Percentiles rank a stretch among this genome's conserved stretches.
phyloP scores from a whole-genome alignment of 1,284 basidiomycete genomes.

The Pseudomicrostroma phylloplanum region DNA sequence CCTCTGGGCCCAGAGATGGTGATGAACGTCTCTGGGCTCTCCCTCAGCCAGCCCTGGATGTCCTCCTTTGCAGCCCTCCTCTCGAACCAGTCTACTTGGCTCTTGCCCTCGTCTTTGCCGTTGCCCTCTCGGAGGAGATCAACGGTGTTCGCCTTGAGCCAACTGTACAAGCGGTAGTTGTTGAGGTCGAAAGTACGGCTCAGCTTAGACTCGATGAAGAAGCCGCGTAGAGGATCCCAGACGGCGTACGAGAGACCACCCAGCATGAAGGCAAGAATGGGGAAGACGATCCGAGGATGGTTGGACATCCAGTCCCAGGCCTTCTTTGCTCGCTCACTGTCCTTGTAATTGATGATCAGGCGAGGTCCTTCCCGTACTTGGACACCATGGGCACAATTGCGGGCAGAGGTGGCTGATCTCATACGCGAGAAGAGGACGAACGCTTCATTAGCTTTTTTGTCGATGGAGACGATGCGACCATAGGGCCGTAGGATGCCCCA shows the following conservation, averaged over 20 bases:
- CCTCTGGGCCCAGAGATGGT: slow-evolving; percentile 85
- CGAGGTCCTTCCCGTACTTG: slow-evolving; percentile 57
- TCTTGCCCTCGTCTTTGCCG: slow-evolving; percentile 20
- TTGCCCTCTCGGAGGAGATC: slow-evolving; percentile 20
- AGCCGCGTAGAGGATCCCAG: slow-evolving; percentile 81
- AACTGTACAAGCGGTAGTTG: slow-evolving; percentile 21
- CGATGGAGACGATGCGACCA: slow-evolving; percentile 69
- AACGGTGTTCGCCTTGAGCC: slow-evolving; percentile 35
- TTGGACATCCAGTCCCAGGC: slow-evolving; percentile 73
- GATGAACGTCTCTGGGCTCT: slow-evolving; percentile 65
- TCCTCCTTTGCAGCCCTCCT: slow-evolving; percentile 67
- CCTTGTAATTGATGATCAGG: slow-evolving; percentile 65
- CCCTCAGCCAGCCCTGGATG: slow-evolving; percentile 65
- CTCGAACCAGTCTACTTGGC: slow-evolving; percentile 68
- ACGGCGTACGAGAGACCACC: slow-evolving; percentile 80
- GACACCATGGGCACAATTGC: slow-evolving; percentile 76
- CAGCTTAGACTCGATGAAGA: slow-evolving; percentile 77
- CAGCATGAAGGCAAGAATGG: slow-evolving; percentile 70
- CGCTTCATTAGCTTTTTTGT: slow-evolving; percentile 37
- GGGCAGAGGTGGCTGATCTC: slow-evolving; percentile 70
- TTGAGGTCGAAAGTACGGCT: slow-evolving; percentile 69
- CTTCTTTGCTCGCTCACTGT: slow-evolving; percentile 68
- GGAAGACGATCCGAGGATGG: slow-evolving; percentile 81
- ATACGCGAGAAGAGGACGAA: slow-evolving; percentile 49
- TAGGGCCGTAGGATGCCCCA: slow-evolving; percentile 61